Evolutionary conservation across 2,329 filamentous ascomycete genomes (phyloP), one percentile per base, ranked within the genome.

Genomic region (Thelonectria rubi): DNA sequence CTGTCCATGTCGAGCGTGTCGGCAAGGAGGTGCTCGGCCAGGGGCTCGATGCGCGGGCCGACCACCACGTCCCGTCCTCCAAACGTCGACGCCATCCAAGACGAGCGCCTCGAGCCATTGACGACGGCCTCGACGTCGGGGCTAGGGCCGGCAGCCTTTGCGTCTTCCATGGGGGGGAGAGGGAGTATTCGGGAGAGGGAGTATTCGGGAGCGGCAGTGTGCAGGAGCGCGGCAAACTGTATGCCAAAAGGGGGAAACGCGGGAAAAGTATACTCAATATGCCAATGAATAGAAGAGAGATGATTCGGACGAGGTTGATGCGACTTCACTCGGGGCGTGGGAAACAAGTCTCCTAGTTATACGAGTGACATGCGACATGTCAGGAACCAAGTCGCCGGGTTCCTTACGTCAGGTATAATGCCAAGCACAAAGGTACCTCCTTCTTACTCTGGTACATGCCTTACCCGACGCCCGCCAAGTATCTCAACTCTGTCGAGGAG

Each of bases 31-130:
- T 76, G 75, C 7, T 75, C 71, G 15, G 80, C 77, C 10, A 83
- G 71, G 6, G 81, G 81, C 14, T 80, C 80, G 64, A 86, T 86
- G 52, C 84, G 81, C 58, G 80, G 82, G 1, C 84, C 84, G 50
- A 86, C 75, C 39, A 67, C 71, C 45, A 84, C 79, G 20, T 70
- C 67, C 9, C 66, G 62, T 21, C 79, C 79, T 43, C 79, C 79
- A 55, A 81, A 80, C 14, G 76, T 53, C 32, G 73, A 71, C 9
- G 77, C 76, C 55, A 71, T 70, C 61, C 70, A 65, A 1, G 74
- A 72, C 15, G 72, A 70, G 20, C 60, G 7, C 8, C 26, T 54
- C 17, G 53, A 62, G 17, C 65, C 65, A 17, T 55, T 55, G 37
- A 34, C 61, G 52, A 32, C 67, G 21, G 26, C 65, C 47, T 74